Evolutionary conservation across 768 basidiomycete genomes (phyloP).

Genomic region (Gelatoporia subvermispora): DNA sequence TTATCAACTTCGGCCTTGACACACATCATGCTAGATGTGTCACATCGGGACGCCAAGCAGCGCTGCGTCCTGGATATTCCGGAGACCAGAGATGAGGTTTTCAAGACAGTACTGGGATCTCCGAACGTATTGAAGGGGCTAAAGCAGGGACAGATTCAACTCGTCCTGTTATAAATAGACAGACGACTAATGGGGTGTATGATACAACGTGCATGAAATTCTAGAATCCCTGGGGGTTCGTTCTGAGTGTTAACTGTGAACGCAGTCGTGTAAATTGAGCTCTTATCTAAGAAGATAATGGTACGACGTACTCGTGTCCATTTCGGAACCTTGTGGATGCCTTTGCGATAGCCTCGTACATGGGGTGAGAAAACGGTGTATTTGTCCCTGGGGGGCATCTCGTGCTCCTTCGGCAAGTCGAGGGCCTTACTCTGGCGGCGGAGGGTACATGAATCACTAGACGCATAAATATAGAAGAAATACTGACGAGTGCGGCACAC

Average conservation of each 20-base stretch:
- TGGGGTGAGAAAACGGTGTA: conserved; percentile 85
- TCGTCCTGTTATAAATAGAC: conserved; percentile 65
- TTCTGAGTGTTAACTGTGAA: conserved; percentile 73
- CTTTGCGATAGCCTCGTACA: conserved; percentile 78
- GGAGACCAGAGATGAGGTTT: conserved; percentile 78
- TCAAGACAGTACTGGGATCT: conserved; percentile 65
- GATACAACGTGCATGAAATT: conserved; percentile 6
- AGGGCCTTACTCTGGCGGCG: conserved; percentile 62
- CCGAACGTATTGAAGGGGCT: conserved; percentile 58
- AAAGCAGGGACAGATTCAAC: conserved; percentile 65
- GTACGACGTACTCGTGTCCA: conserved; percentile 74
- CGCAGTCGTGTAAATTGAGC: conserved; percentile 4
- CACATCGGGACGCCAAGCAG: conserved; percentile 71
- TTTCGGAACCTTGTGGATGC: conserved; percentile 96
- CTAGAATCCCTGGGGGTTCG: conserved; percentile 91
- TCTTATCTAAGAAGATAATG: neutral
- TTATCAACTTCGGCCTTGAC: conserved; percentile 69
- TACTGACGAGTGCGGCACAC: conserved; percentile 69
- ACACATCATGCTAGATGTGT: conserved; percentile 78
- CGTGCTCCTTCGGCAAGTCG: conserved; percentile 85
- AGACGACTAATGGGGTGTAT: neutral
- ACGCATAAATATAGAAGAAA: neutral
- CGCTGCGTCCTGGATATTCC: conserved; percentile 75
- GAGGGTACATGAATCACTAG: neutral
- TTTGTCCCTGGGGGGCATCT: conserved; percentile 92